phyloP scores from a whole-genome alignment of 139 green algal species.

The Tetradesmus lagerheimii region DNA sequence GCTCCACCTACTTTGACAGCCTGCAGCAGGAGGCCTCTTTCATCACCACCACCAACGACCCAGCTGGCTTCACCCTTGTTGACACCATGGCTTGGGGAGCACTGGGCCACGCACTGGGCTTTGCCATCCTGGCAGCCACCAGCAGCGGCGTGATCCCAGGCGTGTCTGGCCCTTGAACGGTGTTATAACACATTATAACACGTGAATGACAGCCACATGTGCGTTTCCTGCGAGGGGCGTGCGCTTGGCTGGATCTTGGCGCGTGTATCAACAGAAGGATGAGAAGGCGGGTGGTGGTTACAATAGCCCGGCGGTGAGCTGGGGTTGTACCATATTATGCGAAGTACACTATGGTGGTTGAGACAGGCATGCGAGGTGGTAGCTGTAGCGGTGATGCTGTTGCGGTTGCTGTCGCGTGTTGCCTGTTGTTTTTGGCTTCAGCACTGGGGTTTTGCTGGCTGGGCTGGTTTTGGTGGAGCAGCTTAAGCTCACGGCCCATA shows the following conservation, averaged over 20 bases:
- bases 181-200: not conserved
- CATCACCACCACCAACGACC: constrained; percentile 81
- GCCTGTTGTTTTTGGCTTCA: not conserved
- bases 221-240: not conserved
- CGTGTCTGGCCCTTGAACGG: constrained; percentile 27
- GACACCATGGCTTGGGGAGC: constrained; percentile 50
- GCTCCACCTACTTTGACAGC: constrained; percentile 66
- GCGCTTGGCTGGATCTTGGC: not conserved
- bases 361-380: not conserved
- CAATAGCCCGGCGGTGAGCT: not conserved
- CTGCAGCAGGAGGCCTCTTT: constrained; percentile 74
- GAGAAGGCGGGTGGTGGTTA: not conserved
- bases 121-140: constrained; percentile 47
- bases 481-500: not conserved
- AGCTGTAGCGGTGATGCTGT: not conserved
- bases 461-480: not conserved
- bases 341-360: not conserved
- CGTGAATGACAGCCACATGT: not conserved
- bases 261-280: not conserved
- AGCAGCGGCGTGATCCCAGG: constrained; percentile 44
- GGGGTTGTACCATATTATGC: not conserved
- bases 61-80: constrained; percentile 54
- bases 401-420: not conserved
- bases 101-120: constrained; percentile 47
- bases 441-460: not conserved